Conservation (phyloP, 106 monocot genomes). For the Acorus gramineus region DNA sequence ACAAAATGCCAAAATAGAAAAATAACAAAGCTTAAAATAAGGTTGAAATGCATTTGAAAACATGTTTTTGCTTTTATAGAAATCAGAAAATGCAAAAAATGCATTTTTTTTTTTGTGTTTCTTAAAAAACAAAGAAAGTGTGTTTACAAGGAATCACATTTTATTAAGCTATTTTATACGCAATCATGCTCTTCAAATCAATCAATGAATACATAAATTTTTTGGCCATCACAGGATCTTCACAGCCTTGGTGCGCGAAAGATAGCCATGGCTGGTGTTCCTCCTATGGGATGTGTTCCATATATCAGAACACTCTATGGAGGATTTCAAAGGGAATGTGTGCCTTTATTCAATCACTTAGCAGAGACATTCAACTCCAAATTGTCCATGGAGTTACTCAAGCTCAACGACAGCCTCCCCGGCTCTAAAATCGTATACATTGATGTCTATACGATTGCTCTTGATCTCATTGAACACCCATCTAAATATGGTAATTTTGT, state of each 20-base stretch:
- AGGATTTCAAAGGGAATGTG: conserved; percentile 36
- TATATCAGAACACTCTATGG: conserved; percentile 53
- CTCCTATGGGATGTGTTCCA: conserved; percentile 77
- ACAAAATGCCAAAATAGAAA: too few species aligned
- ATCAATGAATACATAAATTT: too few species aligned
- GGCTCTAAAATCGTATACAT: conserved; percentile 17
- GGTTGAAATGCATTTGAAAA: too few species aligned
- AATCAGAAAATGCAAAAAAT: too few species aligned
- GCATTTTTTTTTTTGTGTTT: too few species aligned
- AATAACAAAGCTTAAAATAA: too few species aligned
- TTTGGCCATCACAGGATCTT: too few species aligned
- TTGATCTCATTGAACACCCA: conserved; percentile 33
- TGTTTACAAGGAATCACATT: too few species aligned
- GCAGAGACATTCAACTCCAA: conserved; percentile 33
- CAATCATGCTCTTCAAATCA: too few species aligned
- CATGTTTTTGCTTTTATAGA: too few species aligned
- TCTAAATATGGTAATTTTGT: conserved; percentile 32
- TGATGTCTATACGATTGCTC: conserved; percentile 24
- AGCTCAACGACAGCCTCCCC: conserved; percentile 5
- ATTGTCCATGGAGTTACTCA: conserved; percentile 15
- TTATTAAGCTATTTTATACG: too few species aligned
- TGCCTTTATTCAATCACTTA: conserved; percentile 28
- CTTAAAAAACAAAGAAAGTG: too few species aligned
- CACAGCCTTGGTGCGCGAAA: conserved; percentile 31
- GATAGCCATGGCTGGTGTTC: conserved; percentile 30